A percentile compares a stretch with the other conserved stretches of the same genome.
Evolutionary conservation across 2,329 filamentous ascomycete genomes (phyloP).

Genomic region (Aspergillus candidus): DNA sequence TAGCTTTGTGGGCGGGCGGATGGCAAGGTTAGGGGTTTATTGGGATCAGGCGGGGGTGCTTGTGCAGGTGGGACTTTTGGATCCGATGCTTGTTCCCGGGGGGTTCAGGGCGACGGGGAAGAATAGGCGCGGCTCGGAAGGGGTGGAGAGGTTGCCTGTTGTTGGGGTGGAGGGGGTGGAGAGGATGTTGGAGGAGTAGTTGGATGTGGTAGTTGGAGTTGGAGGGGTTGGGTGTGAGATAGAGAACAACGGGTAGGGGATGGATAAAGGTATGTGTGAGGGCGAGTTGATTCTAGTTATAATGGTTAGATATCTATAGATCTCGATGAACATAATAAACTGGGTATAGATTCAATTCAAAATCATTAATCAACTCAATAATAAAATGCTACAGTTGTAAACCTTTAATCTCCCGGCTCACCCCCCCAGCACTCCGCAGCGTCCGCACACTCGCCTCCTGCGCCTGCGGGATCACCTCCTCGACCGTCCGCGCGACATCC

Average conservation of each 20-base stretch:
- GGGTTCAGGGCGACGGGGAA: constrained; percentile 32
- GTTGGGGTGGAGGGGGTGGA: constrained; percentile 29
- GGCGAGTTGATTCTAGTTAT: neutral
- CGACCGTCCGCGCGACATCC: constrained; percentile 38
- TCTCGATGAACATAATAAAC: neutral
- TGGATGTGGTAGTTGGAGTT: too few species aligned
- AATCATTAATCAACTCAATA: too few species aligned
- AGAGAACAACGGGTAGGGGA: too few species aligned
- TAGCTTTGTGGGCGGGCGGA: constrained; percentile 24
- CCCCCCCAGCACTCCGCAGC: constrained; percentile 66
- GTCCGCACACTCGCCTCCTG: constrained; percentile 77
- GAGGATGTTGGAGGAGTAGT: constrained; percentile 15
- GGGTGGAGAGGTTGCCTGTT: constrained; percentile 29
- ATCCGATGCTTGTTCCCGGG: constrained; percentile 48
- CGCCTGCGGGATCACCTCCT: constrained; percentile 67
- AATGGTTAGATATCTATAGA: neutral
- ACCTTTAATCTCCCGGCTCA: constrained; percentile 40
- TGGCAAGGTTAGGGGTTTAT: constrained; percentile 50
- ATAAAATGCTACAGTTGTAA: neutral
- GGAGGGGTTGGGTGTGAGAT: too few species aligned
- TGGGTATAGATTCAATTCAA: neutral
- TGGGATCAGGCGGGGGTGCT: constrained; percentile 60
- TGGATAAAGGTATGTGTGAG: too few species aligned
- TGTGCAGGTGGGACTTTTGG: constrained; percentile 53
- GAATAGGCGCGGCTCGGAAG: constrained; percentile 23